phyloP scores from a whole-genome alignment of 2,329 filamentous ascomycete species.

The Ophiosphaerella korrae region DNA sequence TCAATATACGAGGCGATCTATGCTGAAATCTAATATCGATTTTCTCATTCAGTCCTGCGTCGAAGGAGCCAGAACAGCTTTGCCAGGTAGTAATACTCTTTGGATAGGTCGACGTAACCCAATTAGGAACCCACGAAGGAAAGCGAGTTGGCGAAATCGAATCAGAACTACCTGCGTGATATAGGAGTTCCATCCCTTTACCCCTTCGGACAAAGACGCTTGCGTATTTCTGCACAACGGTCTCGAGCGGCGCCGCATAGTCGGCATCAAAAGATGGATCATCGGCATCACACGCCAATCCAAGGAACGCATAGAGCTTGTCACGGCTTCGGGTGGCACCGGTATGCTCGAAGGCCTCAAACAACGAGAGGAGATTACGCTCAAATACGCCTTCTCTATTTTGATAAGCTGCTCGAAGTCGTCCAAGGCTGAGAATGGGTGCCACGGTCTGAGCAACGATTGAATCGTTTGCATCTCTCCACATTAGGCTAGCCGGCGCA shows the following conservation, averaged over 20 bases:
- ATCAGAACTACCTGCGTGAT: background rate
- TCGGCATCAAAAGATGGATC: background rate
- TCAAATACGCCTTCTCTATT: background rate
- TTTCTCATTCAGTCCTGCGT: background rate
- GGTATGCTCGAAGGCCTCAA: conserved; percentile 1
- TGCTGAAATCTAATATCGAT: background rate
- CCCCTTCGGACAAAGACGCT: background rate
- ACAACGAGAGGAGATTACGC: background rate
- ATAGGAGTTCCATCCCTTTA: conserved; percentile 2
- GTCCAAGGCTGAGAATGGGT: background rate
- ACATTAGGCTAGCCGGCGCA: background rate
- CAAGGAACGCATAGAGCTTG: conserved; percentile 5
- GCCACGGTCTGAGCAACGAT: background rate
- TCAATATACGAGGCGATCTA: too few species aligned
- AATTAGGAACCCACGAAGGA: conserved; percentile 11
- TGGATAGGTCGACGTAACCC: background rate
- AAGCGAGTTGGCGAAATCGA: background rate
- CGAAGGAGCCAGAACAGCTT: background rate
- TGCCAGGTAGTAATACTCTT: background rate
- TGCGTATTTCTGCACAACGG: background rate
- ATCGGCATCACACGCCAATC: conserved; percentile 2
- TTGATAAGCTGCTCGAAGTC: background rate
- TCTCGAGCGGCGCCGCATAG: conserved; percentile 1
- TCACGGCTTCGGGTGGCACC: conserved; percentile 7
- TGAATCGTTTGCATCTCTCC: background rate